Evolutionary conservation across 192 early-diverging fungal species (phyloP).

Genomic region (Coemansia sp.): DNA sequence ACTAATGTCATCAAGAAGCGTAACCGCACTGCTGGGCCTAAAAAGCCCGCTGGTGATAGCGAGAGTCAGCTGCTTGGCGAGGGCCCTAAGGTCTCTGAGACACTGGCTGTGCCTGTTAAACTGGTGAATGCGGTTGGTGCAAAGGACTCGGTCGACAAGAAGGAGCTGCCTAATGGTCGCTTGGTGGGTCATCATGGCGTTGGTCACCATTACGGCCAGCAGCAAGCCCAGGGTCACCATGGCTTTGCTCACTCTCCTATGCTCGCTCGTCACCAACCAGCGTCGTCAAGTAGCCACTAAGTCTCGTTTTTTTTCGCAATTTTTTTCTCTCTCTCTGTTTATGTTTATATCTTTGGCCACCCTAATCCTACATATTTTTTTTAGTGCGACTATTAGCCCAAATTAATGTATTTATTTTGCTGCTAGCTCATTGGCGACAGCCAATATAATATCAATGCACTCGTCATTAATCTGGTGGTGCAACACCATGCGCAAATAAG

Average conservation of each 20-base stretch:
- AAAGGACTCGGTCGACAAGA: background rate
- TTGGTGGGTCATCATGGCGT: background rate
- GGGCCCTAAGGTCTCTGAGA: background rate
- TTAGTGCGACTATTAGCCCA: background rate
- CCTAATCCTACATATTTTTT: background rate
- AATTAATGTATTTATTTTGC: background rate
- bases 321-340: background rate
- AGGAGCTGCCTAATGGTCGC: background rate
- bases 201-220: background rate
- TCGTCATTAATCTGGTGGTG: conserved; percentile 41
- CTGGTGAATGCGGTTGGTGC: background rate
- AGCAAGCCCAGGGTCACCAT: background rate
- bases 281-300: conserved; percentile 4
- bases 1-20: conserved; percentile 95
- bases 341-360: background rate
- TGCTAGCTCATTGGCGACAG: background rate
- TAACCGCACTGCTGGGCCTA: conserved; percentile 64
- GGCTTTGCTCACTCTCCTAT: background rate
- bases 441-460: conserved; percentile 24
- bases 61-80: background rate
- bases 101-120: background rate
- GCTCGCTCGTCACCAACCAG: background rate
- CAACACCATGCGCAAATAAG: conserved; percentile 29
- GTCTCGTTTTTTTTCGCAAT: background rate
- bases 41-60: conserved; percentile 17